phyloP scores from a whole-genome alignment of 768 basidiomycete genomes.

The Floccularia luteovirens region DNA sequence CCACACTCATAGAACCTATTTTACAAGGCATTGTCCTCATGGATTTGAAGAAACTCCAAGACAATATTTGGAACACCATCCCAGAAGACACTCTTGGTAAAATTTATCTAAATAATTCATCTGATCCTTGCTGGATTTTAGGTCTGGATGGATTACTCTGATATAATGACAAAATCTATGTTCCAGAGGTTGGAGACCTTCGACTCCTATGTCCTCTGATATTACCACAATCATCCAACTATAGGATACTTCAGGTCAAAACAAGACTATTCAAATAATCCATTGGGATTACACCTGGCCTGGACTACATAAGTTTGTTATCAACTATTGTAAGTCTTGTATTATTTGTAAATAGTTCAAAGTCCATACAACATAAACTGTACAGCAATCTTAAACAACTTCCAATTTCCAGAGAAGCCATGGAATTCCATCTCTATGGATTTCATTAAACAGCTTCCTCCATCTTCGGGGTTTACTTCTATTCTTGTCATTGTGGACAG shows the following conservation, averaged over 20 bases:
- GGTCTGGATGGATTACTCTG: slow-evolving; percentile 1
- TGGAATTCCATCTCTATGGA: slow-evolving; percentile 19
- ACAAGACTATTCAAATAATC: slow-evolving; percentile 7
- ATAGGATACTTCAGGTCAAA: slow-evolving; percentile 8
- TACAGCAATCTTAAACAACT: slow-evolving; percentile 13
- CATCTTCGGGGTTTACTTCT: background rate
- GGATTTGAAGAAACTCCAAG: slow-evolving; percentile 12
- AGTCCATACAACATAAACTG: slow-evolving; percentile 3
- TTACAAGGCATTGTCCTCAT: slow-evolving; percentile 7
- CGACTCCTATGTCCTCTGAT: slow-evolving; percentile 2
- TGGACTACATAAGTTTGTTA: slow-evolving; percentile 6
- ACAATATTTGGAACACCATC: background rate
- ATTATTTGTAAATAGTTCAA: slow-evolving; percentile 7
- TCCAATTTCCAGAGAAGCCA: slow-evolving; percentile 11
- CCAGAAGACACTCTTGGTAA: background rate
- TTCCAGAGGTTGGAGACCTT: background rate
- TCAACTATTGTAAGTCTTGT: slow-evolving; percentile 8
- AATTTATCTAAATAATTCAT: background rate
- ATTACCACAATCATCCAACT: slow-evolving; percentile 4
- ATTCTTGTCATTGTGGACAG: background rate
- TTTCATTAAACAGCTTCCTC: slow-evolving; percentile 17
- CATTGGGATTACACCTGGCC: slow-evolving; percentile 11
- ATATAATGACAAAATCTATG: slow-evolving; percentile 1
- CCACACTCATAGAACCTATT: background rate
- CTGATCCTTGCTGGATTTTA: background rate